Evolutionary conservation across 768 basidiomycete genomes (phyloP), one percentile per base, ranked within the genome.

Genomic region (Boletus speciosus): DNA sequence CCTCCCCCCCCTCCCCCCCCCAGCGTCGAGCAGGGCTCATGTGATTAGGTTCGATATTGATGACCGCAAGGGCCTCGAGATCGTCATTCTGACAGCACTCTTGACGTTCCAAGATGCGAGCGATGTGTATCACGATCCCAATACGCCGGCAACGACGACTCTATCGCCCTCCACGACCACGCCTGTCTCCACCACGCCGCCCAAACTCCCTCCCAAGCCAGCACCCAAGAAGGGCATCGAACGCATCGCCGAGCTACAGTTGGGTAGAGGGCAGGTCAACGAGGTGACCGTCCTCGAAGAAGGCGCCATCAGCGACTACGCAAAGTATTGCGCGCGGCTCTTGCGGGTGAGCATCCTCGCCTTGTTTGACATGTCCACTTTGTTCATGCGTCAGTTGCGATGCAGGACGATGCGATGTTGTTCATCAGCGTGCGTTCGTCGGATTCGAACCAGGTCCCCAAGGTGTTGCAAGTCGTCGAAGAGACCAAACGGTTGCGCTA

Each of bases 1-100:
- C 6, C 34, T 12, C 35, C 35, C 6, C 34, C 10, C 35, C 35
- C 9, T 14, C 10, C 10, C 15, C 21, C 25, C 4, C 42, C 31
- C 5, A 16, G 4, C 6, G 44, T 25, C 29, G 9, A 9, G 43
- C 10, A 11, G 23, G 51, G 31, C 21, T 46, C 14, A 2, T 44
- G 2, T 15, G 15, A 11, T 44, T 50, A 91, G 89, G 38, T 93
- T 93, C 61, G 91, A 93, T 59, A 85, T 93, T 47, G 76, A 87
- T 15, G 91, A 93, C 62, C 80, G 88, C 32, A 93, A 93, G 67
- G 90, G 91, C 5, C 77, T 93, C 2, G 91, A 93, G 67, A 88
- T 93, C 37, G 81, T 88, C 47, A 80, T 93, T 36, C 73, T 93
- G 45, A 86, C 84, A 0, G 81, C 88, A 3, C 75, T 93, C 2